Evolutionary conservation across 2,329 filamentous ascomycete species (phyloP).

Genomic region (Sporothrix sp.): DNA sequence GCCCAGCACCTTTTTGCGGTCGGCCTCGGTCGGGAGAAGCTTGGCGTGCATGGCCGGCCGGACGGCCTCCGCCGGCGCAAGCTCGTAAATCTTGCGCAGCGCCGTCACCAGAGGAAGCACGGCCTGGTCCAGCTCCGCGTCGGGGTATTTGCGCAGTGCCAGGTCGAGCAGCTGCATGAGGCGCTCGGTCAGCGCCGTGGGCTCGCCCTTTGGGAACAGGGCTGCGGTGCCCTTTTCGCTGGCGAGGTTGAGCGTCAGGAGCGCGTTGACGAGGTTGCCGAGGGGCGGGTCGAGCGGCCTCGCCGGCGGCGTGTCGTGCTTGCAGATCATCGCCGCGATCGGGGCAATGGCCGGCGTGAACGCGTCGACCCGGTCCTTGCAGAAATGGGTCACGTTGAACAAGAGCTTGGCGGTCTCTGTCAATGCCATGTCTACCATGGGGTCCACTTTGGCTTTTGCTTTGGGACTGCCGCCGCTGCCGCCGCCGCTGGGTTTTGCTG

Average conservation of each 20-base stretch:
- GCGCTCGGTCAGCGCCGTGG: conserved; percentile 49
- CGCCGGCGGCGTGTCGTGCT: conserved; percentile 42
- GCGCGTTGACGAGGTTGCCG: conserved; percentile 64
- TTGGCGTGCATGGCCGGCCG: conserved; percentile 52
- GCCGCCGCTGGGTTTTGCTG: conserved; percentile 19
- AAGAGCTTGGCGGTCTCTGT: conserved; percentile 76
- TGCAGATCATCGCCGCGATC: conserved; percentile 61
- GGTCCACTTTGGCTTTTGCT: conserved; percentile 28
- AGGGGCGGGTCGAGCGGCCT: conserved; percentile 66
- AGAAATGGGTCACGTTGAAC: conserved; percentile 77
- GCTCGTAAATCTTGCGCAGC: conserved; percentile 59
- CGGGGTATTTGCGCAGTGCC: conserved; percentile 52
- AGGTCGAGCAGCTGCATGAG: conserved; percentile 61
- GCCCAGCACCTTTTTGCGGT: conserved; percentile 70
- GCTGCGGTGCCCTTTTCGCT: conserved; percentile 42
- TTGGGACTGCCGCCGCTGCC: neutral
- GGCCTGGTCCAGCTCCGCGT: conserved; percentile 61
- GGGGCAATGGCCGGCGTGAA: conserved; percentile 62
- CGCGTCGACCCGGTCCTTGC: conserved; percentile 46
- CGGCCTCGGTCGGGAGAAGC: conserved; percentile 67
- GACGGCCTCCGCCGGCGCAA: conserved; percentile 50
- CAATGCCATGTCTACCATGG: conserved; percentile 71
- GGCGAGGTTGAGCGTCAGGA: conserved; percentile 68
- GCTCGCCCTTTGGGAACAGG: conserved; percentile 56
- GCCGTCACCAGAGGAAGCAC: conserved; percentile 66